Evolutionary conservation across 1,139 yeast species (phyloP), one percentile per base, ranked within the genome.

Genomic region (Lodderomyces margitis): DNA sequence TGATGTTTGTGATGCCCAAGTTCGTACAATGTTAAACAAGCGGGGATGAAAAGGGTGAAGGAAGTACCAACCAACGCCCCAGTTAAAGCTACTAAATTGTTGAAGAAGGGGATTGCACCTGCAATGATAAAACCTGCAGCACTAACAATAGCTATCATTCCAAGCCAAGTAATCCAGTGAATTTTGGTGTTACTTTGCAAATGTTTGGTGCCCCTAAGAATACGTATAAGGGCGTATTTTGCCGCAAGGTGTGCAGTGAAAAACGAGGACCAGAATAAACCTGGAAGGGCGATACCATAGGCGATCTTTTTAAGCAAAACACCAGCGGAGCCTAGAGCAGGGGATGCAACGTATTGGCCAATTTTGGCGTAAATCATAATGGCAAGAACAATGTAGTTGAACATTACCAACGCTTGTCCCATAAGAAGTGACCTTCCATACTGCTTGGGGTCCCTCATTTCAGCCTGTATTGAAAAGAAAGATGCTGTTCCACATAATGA

Each of bases 401-500:
- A 27, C 30, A 27, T 27, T 9, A 27, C 30, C 30, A 27, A 27
- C 4, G 17, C 30, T 27, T 27, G 30, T 27, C 30, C 30, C 30
- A 27, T 27, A 10, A 27, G 30, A 12, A 27, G 17, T 27, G 30
- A 27, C 10, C 10, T 27, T 3, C 30, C 30, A 27, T 27, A 27
- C 10, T 27, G 30, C 9, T 9, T 27, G 5, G 30, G 30, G 14
- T 27, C 30, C 9, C 30, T 27, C 30, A 27, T 27, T 27, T 27
- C 30, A 5, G 30, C 30, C 14, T 27, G 30, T n/a, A 27, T 27
- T 9, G 30, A 27, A 12, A 27, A 27, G 30, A 27, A 27, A 9
- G 30, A 27, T 27, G 30, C 30, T n/a, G 30, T 27, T 4, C 30
- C 30, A 27, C 30, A 27, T n/a, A 27, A 27, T 10, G 30, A 27